Evolutionary conservation across 2,329 filamentous ascomycete genomes (phyloP).

Genomic region (Delphinella strobiligena): DNA sequence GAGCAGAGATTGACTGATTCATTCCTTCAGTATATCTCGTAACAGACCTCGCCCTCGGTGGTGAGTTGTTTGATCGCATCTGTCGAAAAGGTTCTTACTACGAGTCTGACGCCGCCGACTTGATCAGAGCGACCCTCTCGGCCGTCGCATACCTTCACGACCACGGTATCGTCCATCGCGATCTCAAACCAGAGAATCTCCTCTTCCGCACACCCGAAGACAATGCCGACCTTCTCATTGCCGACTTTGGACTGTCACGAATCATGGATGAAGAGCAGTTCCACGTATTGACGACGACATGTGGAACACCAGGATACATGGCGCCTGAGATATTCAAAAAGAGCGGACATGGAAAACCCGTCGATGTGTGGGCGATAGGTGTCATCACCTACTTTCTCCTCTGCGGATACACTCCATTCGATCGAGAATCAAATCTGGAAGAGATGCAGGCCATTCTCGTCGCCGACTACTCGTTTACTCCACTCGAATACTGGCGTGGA

Average conservation of each 20-base stretch:
- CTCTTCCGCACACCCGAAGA: slow-evolving; percentile 96
- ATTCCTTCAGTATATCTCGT: slow-evolving; percentile 87
- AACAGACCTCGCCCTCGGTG: slow-evolving; percentile 88
- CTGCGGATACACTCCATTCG: slow-evolving; percentile 96
- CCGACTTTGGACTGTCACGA: slow-evolving; percentile 86
- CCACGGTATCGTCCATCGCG: slow-evolving; percentile 95
- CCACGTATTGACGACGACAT: slow-evolving; percentile 93
- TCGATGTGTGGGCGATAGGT: slow-evolving; percentile 82
- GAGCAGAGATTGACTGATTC: background rate
- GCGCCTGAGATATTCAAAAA: slow-evolving; percentile 99
- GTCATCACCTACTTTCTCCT: slow-evolving; percentile 98
- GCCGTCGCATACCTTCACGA: slow-evolving; percentile 98
- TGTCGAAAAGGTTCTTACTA: slow-evolving; percentile 98
- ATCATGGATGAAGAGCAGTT: slow-evolving; percentile 99
- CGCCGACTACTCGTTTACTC: slow-evolving; percentile 92
- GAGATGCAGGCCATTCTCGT: slow-evolving; percentile 99
- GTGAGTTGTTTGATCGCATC: slow-evolving; percentile 95
- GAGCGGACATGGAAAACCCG: slow-evolving; percentile 91
- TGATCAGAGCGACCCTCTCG: slow-evolving; percentile 87
- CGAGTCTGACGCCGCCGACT: slow-evolving; percentile 88
- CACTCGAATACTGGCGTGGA: slow-evolving; percentile 90
- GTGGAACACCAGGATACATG: slow-evolving; percentile 97
- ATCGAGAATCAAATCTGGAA: slow-evolving; percentile 92
- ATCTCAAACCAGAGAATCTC: slow-evolving; percentile 94
- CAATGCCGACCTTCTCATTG: slow-evolving; percentile 91